Base-by-base conservation (phyloP, 2,329 filamentous ascomycete genomes). In the Podosphaera leucotricha region DNA sequence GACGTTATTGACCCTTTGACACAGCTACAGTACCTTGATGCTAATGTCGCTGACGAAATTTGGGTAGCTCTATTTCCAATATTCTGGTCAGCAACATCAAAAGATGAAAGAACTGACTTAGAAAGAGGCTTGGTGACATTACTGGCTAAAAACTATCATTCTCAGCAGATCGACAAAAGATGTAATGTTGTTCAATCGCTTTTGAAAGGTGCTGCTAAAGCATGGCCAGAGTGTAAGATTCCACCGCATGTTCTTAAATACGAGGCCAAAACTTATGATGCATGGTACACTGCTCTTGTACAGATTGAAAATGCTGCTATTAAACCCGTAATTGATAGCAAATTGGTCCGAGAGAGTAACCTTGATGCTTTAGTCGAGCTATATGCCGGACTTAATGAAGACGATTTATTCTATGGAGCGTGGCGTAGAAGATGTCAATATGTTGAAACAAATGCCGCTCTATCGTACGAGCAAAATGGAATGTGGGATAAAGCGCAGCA, bases 401-500 rank as follows among this genome's bases (percentile, higher is more conserved):
- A 95, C 43, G 90, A 99, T 58, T 67, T 98, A 41, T 99, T 95
- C 60, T 95, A 98, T 51, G 90, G 90, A 7, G 92, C 86, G 0
- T 98, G 90, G 90, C 77, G 90, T 47, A 76, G 90, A 46, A 77
- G 90, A 39, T 93, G 86, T 59, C 84, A 93, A 52, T 98, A 93
- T 56, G 80, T 98, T 5, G 92, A 98, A 65, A 95, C 86, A 7
- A 99, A 98, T 57, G 84, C 90, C 13, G 90, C 86, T 1, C 66
- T 99, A 6, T 98, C 90, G 0, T 98, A 94, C 54, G 92, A 99
- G 63, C 92, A 99, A 59, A 92, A 92, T 54, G 90, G 90, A 41
- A 92, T 95, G 73, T 98, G 90, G 92, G 90, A 98, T 55, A 95
- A 95, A 62, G 86, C 92, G 1, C 92, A 98, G 62, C 81, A 82